A percentile compares a stretch with the other conserved stretches of the same genome.
Conservation (phyloP, 2,329 filamentous ascomycete species). For the Colletotrichum sp. region DNA sequence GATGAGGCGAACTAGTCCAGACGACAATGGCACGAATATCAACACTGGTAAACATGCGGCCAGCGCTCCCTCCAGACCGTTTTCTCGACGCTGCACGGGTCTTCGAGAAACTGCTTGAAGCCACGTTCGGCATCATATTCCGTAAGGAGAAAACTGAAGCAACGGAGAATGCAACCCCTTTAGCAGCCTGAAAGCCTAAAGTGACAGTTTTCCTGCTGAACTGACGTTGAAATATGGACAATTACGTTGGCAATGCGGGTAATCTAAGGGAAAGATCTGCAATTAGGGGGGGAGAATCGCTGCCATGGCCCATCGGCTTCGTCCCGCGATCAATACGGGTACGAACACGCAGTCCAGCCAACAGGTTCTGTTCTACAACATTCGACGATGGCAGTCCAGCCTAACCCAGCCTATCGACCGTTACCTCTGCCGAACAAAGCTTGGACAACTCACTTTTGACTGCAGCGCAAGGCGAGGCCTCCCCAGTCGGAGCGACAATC, state of each 20-base stretch:
- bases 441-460: neutral
- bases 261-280: neutral
- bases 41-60: neutral
- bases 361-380: neutral
- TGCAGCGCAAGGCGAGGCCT: neutral
- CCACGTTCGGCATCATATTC: neutral
- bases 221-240: neutral
- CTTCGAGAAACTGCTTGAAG: neutral
- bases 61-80: neutral
- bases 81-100: neutral
- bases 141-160: neutral
- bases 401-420: neutral
- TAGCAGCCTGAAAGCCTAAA: neutral
- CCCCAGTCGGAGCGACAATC: neutral
- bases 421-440: neutral
- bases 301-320: neutral
- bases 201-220: neutral
- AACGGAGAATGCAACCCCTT: neutral
- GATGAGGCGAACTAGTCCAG: neutral
- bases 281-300: neutral
- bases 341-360: neutral
- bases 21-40: neutral
- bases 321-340: conserved; percentile 3
- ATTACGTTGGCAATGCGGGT: conserved; percentile 3
- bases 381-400: neutral